A percentile compares a stretch with the other conserved stretches of the same genome.
Evolutionary conservation across 345 rosid species (phyloP).

Genomic region (sweet orange (Citrus sinensis)): DVS_A1.0 CM039166.1:15779001-15779500

Average conservation of each 20-base stretch:
- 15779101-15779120: not conserved
- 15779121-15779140: conserved; percentile 1
- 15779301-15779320: not conserved
- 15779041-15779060: no score
- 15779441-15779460: no score
- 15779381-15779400: no score
- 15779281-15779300: not conserved
- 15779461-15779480: no score
- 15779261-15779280: not conserved
- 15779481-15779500: no score
- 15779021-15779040: not conserved
- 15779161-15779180: not conserved
- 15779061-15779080: not conserved
- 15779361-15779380: not conserved
- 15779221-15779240: not conserved
- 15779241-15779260: not conserved
- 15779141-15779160: not conserved
- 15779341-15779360: no score
- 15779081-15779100: not conserved
- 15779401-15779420: no score
- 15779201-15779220: not conserved
- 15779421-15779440: no score
- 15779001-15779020: not conserved
- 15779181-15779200: conserved; percentile 1
- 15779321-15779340: no score